Conservation (phyloP, 1,284 basidiomycete genomes). For the Afroboletus lepidellus region DNA sequence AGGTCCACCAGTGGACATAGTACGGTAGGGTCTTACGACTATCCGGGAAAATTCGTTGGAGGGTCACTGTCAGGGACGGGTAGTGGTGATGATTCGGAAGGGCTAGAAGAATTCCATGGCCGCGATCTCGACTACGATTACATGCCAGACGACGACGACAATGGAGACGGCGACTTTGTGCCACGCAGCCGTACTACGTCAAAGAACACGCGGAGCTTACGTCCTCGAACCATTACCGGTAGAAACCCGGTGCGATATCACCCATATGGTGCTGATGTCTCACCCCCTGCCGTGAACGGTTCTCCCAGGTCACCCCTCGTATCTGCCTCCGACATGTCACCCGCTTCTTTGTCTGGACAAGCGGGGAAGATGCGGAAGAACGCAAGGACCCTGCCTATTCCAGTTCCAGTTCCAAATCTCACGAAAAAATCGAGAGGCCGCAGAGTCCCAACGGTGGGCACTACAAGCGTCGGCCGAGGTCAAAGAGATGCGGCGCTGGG, state of each 20-base stretch:
- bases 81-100: slow-evolving; percentile 31
- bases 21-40: slow-evolving; percentile 31
- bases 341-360: slow-evolving; percentile 18
- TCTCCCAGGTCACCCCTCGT: slow-evolving; percentile 33
- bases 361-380: slow-evolving; percentile 38
- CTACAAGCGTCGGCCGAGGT: slow-evolving; percentile 18
- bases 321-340: slow-evolving; percentile 30
- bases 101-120: slow-evolving; percentile 20
- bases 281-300: slow-evolving; percentile 33
- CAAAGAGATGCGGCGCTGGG: slow-evolving; percentile 39
- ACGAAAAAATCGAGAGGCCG: slow-evolving; percentile 72
- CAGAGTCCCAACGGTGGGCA: slow-evolving; percentile 59
- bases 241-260: slow-evolving; percentile 35
- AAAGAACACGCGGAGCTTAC: slow-evolving; percentile 39
- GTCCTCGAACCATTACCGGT: slow-evolving; percentile 36
- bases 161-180: slow-evolving; percentile 37
- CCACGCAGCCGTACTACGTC: slow-evolving; percentile 32
- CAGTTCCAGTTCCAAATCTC: slow-evolving; percentile 68
- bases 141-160: slow-evolving; percentile 28
- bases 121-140: slow-evolving; percentile 30
- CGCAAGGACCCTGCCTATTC: slow-evolving; percentile 47
- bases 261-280: slow-evolving; percentile 30
- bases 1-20: slow-evolving; percentile 27
- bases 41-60: slow-evolving; percentile 17
- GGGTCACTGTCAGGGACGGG: slow-evolving; percentile 25